These are phyloP conservation scores for Brettanomyces naardenensis DNA, from an alignment of 805 yeast species.

Conservation along the genomic window DNA sequence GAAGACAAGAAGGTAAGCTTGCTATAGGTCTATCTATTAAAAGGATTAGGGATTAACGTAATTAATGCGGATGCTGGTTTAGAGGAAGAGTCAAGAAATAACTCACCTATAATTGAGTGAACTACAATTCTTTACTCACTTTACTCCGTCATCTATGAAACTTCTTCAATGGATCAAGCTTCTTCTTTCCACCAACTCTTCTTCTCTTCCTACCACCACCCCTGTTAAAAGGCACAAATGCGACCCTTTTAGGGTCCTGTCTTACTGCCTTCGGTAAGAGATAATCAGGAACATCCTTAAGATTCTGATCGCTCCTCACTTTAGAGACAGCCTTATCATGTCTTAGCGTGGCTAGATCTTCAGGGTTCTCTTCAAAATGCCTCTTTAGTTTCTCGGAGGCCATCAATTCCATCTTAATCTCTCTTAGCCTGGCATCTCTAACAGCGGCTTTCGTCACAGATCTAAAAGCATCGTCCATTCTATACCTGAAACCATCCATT, in stretches of 20 bases:
- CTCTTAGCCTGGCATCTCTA: slow-evolving; percentile 89
- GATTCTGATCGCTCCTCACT: slow-evolving; percentile 71
- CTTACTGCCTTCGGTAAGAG: slow-evolving; percentile 76
- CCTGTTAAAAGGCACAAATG: slow-evolving; percentile 69
- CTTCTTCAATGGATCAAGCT: slow-evolving; percentile 46
- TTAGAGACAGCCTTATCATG: slow-evolving; percentile 89
- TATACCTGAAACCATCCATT: slow-evolving; percentile 90
- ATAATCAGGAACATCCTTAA: slow-evolving; percentile 90
- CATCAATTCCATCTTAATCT: slow-evolving; percentile 77
- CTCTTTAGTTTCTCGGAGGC: slow-evolving; percentile 86
- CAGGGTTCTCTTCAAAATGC: slow-evolving; percentile 96
- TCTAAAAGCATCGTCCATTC: slow-evolving; percentile 95
- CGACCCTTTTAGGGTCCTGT: slow-evolving; percentile 44
- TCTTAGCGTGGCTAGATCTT: slow-evolving; percentile 78
- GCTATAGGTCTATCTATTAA: too few species aligned
- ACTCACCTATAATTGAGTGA: too few species aligned
- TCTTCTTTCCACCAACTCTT: slow-evolving; percentile 27
- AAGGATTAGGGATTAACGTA: too few species aligned
- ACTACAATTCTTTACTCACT: neutral
- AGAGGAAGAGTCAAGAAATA: too few species aligned
- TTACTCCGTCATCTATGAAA: slow-evolving; percentile 13
- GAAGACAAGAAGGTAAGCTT: neutral
- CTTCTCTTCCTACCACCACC: slow-evolving; percentile 28
- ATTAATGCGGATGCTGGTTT: too few species aligned
- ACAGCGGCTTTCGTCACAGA: slow-evolving; percentile 85